A percentile compares a stretch with the other conserved stretches of the same genome.
These are phyloP conservation scores for Backusella macrospora DNA, from an alignment of 192 early-diverging fungal genomes.

Conservation along the genomic window DNA sequence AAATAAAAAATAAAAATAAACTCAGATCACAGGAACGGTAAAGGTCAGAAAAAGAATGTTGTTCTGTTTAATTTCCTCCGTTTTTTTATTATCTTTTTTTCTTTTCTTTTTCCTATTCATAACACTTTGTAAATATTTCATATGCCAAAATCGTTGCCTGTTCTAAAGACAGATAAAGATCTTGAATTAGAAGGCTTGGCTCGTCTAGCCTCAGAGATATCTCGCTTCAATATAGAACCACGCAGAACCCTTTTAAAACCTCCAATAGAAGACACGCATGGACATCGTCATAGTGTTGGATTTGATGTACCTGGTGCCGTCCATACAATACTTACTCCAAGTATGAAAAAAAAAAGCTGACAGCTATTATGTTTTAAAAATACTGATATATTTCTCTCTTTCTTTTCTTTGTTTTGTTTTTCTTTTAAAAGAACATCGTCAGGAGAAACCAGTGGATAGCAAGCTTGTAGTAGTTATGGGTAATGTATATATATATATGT, in stretches of 20 bases:
- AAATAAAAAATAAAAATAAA: not conserved
- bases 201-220: conserved; percentile 5
- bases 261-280: not conserved
- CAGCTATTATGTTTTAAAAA: not conserved
- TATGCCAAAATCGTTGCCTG: conserved; percentile 10
- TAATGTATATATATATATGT: conserved; percentile 13
- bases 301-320: conserved; percentile 56
- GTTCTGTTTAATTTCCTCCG: not conserved
- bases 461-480: conserved; percentile 95
- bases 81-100: not conserved
- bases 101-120: not conserved
- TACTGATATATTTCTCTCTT: not conserved
- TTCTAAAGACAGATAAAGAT: conserved; percentile 23
- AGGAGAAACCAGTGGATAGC: conserved; percentile 77
- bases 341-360: conserved; percentile 22
- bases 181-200: conserved; percentile 16
- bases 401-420: not conserved
- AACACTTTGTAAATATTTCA: not conserved
- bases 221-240: not conserved
- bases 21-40: conserved; percentile 6
- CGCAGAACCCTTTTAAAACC: not conserved
- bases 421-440: conserved; percentile 31
- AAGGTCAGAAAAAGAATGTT: not conserved
- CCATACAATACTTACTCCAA: conserved; percentile 47
- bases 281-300: conserved; percentile 28